Conservation (phyloP, 345 rosid genomes). For the Salix dunnii region DNA sequence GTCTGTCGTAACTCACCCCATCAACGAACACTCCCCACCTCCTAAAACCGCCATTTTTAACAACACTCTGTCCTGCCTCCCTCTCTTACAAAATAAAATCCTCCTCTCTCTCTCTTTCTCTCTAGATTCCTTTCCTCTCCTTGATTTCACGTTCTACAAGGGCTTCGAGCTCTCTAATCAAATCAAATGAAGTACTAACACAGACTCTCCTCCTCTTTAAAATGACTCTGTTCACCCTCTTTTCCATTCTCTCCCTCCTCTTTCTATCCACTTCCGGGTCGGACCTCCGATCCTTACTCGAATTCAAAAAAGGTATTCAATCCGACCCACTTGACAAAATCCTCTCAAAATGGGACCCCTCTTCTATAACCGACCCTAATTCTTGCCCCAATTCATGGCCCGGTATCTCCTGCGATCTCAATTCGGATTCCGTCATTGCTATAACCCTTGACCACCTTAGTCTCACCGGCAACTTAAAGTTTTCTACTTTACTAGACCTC, state of each 20-base stretch:
- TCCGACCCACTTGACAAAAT: slow-evolving; percentile 42
- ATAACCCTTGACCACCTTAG: slow-evolving; percentile 55
- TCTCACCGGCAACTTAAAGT: slow-evolving; percentile 75
- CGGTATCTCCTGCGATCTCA: slow-evolving; percentile 63
- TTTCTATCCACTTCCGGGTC: slow-evolving; percentile 11
- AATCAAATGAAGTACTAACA: not conserved
- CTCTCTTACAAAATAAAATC: not conserved
- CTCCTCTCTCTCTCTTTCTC: not conserved
- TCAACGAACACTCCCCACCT: slow-evolving; percentile 25
- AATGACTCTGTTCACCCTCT: not conserved
- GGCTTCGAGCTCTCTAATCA: not conserved
- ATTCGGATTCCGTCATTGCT: slow-evolving; percentile 43
- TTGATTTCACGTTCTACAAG: not conserved
- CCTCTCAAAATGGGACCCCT: slow-evolving; percentile 41
- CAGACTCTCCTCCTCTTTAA: not conserved
- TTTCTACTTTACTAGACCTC: slow-evolving; percentile 53
- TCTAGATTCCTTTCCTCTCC: not conserved
- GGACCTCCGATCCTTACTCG: slow-evolving; percentile 68
- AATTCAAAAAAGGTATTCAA: slow-evolving; percentile 82
- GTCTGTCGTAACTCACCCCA: slow-evolving; percentile 42
- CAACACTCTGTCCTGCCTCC: not conserved
- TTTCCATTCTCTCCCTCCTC: not conserved
- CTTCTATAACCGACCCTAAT: slow-evolving; percentile 27
- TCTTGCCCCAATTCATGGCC: slow-evolving; percentile 58
- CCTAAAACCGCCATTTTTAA: slow-evolving; percentile 38